A percentile compares a stretch with the other conserved stretches of the same genome.
These are phyloP conservation scores for Amanita rubescens DNA, from an alignment of 768 basidiomycete genomes.

Conservation along the genomic window DNA sequence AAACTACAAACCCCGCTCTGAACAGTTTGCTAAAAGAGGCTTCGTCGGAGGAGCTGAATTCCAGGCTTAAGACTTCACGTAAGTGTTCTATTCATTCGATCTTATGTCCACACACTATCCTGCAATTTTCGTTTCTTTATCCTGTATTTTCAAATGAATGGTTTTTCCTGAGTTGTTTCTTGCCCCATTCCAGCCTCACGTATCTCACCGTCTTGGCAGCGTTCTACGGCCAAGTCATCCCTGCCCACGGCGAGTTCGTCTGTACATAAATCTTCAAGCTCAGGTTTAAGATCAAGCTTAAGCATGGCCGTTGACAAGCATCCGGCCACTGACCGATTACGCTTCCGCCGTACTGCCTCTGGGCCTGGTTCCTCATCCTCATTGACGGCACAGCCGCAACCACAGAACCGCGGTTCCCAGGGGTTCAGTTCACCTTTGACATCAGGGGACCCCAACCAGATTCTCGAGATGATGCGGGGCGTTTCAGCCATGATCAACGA, in stretches of 20 bases:
- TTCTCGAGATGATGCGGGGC: conserved; percentile 5
- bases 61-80: neutral
- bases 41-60: neutral
- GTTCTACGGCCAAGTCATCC: neutral
- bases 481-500: conserved; percentile 6
- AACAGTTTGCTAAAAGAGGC: neutral
- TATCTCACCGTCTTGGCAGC: conserved; percentile 7
- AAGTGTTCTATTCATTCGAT: neutral
- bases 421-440: neutral
- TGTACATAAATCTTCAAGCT: neutral
- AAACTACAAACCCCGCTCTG: conserved; percentile 6
- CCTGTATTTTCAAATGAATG: neutral
- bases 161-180: neutral
- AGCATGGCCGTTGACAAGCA: neutral
- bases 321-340: neutral
- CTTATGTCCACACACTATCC: neutral
- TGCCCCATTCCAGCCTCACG: neutral
- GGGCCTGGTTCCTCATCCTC: neutral
- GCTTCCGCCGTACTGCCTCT: neutral
- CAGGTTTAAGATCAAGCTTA: neutral
- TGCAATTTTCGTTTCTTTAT: neutral
- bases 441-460: neutral
- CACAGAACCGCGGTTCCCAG: neutral
- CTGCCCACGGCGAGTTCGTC: neutral
- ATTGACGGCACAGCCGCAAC: neutral